Conservation (phyloP, 495 filamentous ascomycete genomes). For the Podospora didyma region DNA sequence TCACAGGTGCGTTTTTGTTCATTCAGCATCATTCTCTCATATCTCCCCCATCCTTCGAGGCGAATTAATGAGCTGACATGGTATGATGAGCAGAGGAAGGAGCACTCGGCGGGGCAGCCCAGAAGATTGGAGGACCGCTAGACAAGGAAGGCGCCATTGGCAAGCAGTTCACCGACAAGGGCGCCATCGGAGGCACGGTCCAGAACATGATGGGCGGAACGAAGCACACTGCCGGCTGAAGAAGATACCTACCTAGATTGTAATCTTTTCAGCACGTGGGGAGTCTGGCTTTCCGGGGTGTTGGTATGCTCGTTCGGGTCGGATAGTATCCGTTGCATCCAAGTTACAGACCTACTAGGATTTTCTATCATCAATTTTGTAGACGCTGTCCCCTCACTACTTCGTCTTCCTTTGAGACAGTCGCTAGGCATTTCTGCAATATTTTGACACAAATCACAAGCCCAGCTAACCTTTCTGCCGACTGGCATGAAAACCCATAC, state of each 20-base stretch:
- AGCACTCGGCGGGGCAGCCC: slow-evolving; percentile 44
- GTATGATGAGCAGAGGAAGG: slow-evolving; percentile 37
- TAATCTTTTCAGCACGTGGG: no score
- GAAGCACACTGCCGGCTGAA: slow-evolving; percentile 14
- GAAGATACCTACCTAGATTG: background rate
- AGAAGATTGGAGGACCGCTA: slow-evolving; percentile 53
- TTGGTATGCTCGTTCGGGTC: no score
- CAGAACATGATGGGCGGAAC: slow-evolving; percentile 31
- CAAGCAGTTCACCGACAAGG: slow-evolving; percentile 45
- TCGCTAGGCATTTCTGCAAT: no score
- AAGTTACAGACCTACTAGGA: no score
- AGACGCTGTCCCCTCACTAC: no score
- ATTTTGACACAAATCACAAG: no score
- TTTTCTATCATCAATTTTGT: no score
- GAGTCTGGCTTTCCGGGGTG: no score
- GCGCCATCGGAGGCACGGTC: slow-evolving; percentile 43
- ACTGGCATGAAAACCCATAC: no score
- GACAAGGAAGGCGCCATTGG: slow-evolving; percentile 45
- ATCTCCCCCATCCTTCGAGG: background rate
- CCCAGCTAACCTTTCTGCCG: no score
- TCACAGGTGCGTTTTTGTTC: slow-evolving; percentile 19
- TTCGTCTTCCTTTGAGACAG: no score
- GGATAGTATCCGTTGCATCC: no score
- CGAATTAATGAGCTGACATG: background rate
- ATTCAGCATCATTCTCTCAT: background rate